phyloP scores from a whole-genome alignment of 805 yeast species.

The Suhomyces faveliae region DNA sequence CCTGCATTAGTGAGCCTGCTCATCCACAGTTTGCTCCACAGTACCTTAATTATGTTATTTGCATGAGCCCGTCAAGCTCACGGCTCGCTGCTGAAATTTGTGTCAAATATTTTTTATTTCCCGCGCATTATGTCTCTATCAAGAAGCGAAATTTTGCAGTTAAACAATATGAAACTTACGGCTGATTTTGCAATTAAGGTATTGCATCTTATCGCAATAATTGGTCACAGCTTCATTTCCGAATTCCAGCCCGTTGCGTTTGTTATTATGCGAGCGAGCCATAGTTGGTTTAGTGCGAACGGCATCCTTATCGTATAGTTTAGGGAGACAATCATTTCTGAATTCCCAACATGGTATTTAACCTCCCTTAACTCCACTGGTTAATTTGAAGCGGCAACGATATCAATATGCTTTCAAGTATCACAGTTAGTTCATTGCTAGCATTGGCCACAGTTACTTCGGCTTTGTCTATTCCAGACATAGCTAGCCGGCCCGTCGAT shows the following conservation, averaged over 20 bases:
- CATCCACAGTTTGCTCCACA: neutral
- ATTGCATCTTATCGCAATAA: no score
- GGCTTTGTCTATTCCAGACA: neutral
- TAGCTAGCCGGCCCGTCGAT: neutral
- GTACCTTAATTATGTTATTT: neutral
- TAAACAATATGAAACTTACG: neutral
- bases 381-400: neutral
- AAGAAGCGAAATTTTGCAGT: neutral
- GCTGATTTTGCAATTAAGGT: neutral
- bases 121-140: neutral
- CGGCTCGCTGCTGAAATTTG: neutral
- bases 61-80: neutral
- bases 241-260: neutral
- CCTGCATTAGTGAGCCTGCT: no score
- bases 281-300: neutral
- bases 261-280: neutral
- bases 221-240: neutral
- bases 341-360: neutral
- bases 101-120: neutral
- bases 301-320: neutral
- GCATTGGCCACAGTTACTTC: neutral
- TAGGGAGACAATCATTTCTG: neutral
- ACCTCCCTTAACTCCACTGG: neutral
- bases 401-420: neutral
- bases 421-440: neutral